Percentiles rank a stretch among this genome's conserved stretches.
Conservation (phyloP, 2,329 filamentous ascomycete species). For the Apiospora kogelbergensis region DNA sequence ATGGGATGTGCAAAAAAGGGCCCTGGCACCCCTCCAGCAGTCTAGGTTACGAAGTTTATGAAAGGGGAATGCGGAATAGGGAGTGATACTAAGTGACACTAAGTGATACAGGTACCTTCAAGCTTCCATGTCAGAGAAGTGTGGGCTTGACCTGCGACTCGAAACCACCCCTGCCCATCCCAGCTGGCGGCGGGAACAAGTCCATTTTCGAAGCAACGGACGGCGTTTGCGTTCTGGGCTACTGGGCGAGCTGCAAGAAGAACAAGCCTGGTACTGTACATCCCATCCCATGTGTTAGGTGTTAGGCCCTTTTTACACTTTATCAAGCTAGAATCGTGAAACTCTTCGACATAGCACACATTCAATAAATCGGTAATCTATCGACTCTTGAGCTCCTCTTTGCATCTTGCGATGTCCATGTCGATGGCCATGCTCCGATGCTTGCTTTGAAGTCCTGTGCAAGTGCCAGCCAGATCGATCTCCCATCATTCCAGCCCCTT, state of each 20-base stretch:
- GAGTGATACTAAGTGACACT: constrained; percentile 19
- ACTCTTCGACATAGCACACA: constrained; percentile 1
- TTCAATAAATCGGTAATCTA: neutral
- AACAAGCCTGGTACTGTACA: neutral
- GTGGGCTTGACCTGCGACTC: constrained; percentile 27
- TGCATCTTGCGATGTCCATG: neutral
- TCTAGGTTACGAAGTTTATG: constrained; percentile 17
- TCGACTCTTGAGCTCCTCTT: neutral
- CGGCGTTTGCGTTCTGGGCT: neutral
- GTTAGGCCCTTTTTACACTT: neutral
- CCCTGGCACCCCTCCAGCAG: constrained; percentile 12
- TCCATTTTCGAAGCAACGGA: neutral
- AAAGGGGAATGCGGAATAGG: constrained; percentile 36
- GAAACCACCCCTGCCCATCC: constrained; percentile 15
- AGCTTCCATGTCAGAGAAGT: constrained; percentile 38
- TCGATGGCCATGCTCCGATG: too few relatives aligned
- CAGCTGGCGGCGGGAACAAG: constrained; percentile 4
- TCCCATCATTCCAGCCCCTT: neutral
- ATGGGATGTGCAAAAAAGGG: constrained; percentile 17
- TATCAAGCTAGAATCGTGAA: constrained; percentile 6
- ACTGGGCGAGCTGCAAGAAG: too few relatives aligned
- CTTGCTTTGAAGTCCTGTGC: neutral
- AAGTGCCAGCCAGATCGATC: too few relatives aligned
- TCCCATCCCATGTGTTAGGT: neutral
- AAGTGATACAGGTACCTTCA: constrained; percentile 37